Evolutionary conservation across 1,284 basidiomycete species (phyloP).

Genomic region (Entoloma clypeatum): DNA sequence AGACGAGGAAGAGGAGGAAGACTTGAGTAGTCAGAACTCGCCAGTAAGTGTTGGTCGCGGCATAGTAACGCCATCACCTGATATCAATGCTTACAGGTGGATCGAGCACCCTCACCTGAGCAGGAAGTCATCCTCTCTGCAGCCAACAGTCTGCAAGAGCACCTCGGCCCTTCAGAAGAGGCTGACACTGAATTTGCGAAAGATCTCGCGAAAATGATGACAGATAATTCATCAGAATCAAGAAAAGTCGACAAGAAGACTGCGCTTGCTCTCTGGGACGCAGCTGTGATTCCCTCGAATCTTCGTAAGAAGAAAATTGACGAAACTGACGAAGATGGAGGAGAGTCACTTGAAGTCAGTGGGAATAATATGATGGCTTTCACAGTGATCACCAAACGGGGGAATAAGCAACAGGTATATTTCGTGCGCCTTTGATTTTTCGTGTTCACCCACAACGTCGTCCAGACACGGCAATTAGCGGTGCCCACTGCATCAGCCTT

Average conservation of each 20-base stretch:
- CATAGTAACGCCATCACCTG: slow-evolving; percentile 9
- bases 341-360: slow-evolving; percentile 34
- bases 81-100: slow-evolving; percentile 44
- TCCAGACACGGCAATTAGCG: slow-evolving; percentile 77
- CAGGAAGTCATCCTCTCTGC: slow-evolving; percentile 65
- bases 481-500: slow-evolving; percentile 85
- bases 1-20: slow-evolving; percentile 54
- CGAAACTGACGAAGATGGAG: slow-evolving; percentile 49
- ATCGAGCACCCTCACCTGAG: slow-evolving; percentile 74
- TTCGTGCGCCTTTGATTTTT: slow-evolving; percentile 4
- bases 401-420: slow-evolving; percentile 86
- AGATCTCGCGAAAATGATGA: slow-evolving; percentile 94
- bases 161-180: slow-evolving; percentile 75
- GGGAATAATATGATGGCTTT: slow-evolving; percentile 78
- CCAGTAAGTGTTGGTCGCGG: slow-evolving; percentile 39
- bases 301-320: slow-evolving; percentile 58
- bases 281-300: slow-evolving; percentile 68
- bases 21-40: slow-evolving; percentile 41
- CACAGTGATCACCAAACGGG: slow-evolving; percentile 89
- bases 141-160: slow-evolving; percentile 52
- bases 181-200: slow-evolving; percentile 93
- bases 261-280: slow-evolving; percentile 81
- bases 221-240: slow-evolving; percentile 79
- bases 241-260: slow-evolving; percentile 82
- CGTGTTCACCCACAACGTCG: slow-evolving; percentile 7